phyloP scores from a whole-genome alignment of 2,329 filamentous ascomycete species.

The Pestalotiopsis sp. region DNA sequence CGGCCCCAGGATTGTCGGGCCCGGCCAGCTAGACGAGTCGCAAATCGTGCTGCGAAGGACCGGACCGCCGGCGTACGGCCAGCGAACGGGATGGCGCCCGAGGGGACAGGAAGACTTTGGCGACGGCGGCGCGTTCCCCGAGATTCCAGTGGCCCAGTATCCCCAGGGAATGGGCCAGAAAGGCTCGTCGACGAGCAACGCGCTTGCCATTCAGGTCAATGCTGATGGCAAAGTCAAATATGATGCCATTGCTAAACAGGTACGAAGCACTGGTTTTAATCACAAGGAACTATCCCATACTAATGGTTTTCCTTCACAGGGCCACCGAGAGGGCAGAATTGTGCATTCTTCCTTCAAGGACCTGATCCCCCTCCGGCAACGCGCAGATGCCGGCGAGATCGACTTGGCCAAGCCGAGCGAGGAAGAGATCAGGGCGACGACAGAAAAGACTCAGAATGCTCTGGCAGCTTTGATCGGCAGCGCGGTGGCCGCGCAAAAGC shows the following conservation, averaged over 20 bases:
- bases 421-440: conserved; percentile 81
- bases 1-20: conserved; percentile 80
- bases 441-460: conserved; percentile 86
- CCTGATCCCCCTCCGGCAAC: conserved; percentile 88
- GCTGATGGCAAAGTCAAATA: conserved; percentile 93
- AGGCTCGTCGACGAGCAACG: conserved; percentile 73
- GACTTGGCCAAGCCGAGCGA: conserved; percentile 82
- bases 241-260: conserved; percentile 81
- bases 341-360: conserved; percentile 97
- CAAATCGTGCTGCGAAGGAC: conserved; percentile 81
- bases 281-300: not conserved
- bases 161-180: conserved; percentile 94
- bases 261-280: not conserved
- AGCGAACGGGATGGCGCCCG: conserved; percentile 88
- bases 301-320: conserved; percentile 44
- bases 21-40: conserved; percentile 78
- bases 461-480: conserved; percentile 81
- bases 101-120: conserved; percentile 89
- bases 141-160: conserved; percentile 92
- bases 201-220: conserved; percentile 90
- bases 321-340: conserved; percentile 80
- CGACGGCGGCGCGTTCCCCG: conserved; percentile 94
- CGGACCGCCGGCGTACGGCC: conserved; percentile 86
- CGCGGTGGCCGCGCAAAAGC: conserved; percentile 89
- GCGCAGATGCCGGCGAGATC: conserved; percentile 90